These are phyloP conservation scores for Nakazawaea molendinolei DNA, from an alignment of 805 yeast species.

Conservation along the genomic window DNA sequence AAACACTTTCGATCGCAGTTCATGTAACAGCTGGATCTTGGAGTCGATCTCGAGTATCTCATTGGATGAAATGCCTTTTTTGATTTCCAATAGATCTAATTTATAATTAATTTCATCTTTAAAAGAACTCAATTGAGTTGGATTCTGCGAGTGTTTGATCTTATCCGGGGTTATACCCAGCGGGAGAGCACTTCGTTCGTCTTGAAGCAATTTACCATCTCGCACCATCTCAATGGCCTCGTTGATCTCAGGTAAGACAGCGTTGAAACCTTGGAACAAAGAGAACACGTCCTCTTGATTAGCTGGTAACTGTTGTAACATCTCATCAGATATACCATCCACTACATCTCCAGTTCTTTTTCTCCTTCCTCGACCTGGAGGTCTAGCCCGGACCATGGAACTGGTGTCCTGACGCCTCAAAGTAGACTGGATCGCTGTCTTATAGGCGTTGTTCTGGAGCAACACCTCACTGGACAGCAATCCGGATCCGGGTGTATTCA, in stretches of 20 bases:
- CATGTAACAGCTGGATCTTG: conserved; percentile 44
- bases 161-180: conserved; percentile 33
- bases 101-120: conserved; percentile 35
- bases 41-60: conserved; percentile 61
- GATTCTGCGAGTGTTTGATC: conserved; percentile 35
- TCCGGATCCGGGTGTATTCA: conserved; percentile 21
- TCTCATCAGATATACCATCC: conserved; percentile 53
- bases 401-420: conserved; percentile 24
- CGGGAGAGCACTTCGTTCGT: conserved; percentile 22
- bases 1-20: conserved; percentile 46
- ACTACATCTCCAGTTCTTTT: too few species aligned
- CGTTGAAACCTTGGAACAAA: conserved; percentile 64
- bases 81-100: conserved; percentile 50
- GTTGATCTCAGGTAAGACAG: conserved; percentile 46
- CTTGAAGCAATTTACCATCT: conserved; percentile 15
- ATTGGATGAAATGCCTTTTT: conserved; percentile 56
- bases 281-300: conserved; percentile 32
- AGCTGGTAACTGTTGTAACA: conserved; percentile 47
- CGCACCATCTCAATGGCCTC: conserved; percentile 29
- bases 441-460: conserved; percentile 26
- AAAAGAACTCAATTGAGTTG: conserved; percentile 29
- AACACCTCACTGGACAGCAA: conserved; percentile 15
- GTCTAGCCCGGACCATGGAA: conserved; percentile 16
- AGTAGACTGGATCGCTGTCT: conserved; percentile 40
- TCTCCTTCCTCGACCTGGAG: conserved; percentile 11